Base-by-base conservation (phyloP, 495 filamentous ascomycete genomes). In the Geoglossum glabrum region DNA sequence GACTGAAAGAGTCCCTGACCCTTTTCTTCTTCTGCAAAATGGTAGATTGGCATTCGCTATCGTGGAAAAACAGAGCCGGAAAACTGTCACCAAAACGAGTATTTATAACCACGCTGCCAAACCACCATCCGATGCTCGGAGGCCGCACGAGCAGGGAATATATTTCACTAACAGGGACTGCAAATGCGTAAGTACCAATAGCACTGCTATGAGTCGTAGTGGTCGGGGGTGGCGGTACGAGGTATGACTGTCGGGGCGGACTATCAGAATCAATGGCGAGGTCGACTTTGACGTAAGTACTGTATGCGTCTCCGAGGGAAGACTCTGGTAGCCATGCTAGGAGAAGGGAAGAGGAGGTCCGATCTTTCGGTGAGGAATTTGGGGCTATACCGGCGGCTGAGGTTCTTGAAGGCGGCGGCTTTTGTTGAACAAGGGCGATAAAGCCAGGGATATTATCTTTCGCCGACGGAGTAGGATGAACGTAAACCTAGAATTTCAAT, bases 391-490 rank as follows among this genome's bases (percentile, higher is more conserved):
- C 71, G 1, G 79, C 76, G 19, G 78, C 74, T 8, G 77, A 74
- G 23, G 82, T 74, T 6, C 71, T 67, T 26, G 66, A 62, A 3
- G 69, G 60, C 21, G 36, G 52, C 0, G 77, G 76, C 65, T 95
- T 96, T 66, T 97, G 93, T 68, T 97, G 88, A 28, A 98, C 74
- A 3, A 98, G 77, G 28, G 92, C 92, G 60, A 98, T 84, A 64
- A 93, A 98, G 23, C 92, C 92, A n/a, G 87, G 73, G 61, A 98
- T 90, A 61, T 98, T 98, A 70, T 98, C 93, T 73, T 86, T 92
- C 7, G 90, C 75, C 1, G 88, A 92, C 0, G 93, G 83, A 0
- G 87, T 90, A 0, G 93, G 92, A 69, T 98, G 92, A n/a, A 98
- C 81, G 66, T 97, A 98, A 66, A 98, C 90, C 85, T 89, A 51